Conservation (phyloP, 75 land plant genomes). For the Picea glauca region DNA sequence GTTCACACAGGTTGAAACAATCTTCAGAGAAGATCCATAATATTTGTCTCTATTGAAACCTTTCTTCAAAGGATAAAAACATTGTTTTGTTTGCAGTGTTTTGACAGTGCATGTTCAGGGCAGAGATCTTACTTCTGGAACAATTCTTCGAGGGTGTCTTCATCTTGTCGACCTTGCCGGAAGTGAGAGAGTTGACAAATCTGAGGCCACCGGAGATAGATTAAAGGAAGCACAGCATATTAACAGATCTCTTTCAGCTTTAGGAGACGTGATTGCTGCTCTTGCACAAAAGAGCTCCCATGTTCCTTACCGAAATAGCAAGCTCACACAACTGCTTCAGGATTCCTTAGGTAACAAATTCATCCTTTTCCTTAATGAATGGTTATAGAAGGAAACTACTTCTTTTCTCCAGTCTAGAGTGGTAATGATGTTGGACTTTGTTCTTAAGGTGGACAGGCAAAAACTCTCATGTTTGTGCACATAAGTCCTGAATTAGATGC, state of each 20-base stretch:
- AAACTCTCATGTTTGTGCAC: constrained; percentile 98
- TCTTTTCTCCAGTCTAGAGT: not conserved
- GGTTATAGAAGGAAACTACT: not conserved
- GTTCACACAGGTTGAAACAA: constrained; percentile 71
- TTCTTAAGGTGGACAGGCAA: constrained; percentile 89
- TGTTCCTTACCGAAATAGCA: constrained; percentile 83
- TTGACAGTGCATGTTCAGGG: constrained; percentile 86
- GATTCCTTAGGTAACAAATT: constrained; percentile 64
- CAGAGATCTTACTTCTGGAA: constrained; percentile 57
- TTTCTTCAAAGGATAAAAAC: not conserved
- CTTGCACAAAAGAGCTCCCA: constrained; percentile 77
- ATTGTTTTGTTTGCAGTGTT: constrained; percentile 45
- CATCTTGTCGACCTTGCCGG: constrained; percentile 96
- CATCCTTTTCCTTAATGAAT: not conserved
- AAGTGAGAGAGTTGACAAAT: constrained; percentile 83
- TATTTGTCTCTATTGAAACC: not conserved
- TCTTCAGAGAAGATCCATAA: not conserved
- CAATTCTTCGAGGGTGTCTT: constrained; percentile 71
- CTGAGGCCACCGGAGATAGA: constrained; percentile 84
- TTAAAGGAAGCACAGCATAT: constrained; percentile 90
- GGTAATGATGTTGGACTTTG: not conserved
- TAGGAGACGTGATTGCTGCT: constrained; percentile 83
- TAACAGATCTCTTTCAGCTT: constrained; percentile 80
- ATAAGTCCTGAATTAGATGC: constrained; percentile 95
- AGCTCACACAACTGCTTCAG: constrained; percentile 79